Evolutionary conservation across 352 stramenopile species (phyloP), one percentile per base, ranked within the genome.

Genomic region (Pythium sp.): DNA sequence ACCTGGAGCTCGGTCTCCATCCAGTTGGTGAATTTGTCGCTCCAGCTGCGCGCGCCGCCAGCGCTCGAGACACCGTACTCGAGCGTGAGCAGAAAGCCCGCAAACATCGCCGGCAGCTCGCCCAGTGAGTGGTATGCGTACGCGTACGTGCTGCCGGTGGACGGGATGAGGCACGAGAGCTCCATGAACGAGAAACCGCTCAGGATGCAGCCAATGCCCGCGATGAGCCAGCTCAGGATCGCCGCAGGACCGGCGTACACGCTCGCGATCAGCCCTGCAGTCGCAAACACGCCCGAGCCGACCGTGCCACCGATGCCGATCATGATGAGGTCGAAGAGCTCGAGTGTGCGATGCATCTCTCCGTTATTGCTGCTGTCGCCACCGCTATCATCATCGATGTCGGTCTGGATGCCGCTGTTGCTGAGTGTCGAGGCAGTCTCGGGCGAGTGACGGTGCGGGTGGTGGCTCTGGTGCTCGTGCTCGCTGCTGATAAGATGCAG

Each of bases 281-380:
- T 95, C 9, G 87, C 93, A 74, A 98, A 99, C 26, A 99, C 87
- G 26, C 96, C 96, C 2, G 78, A 87, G n/a, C 96, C 96, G 9
- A 99, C 88, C 0, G 96, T 99, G 30, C 89, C 95, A 7, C 96
- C 94, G 12, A 99, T 97, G 58, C 95, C 95, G 67, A 99, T 85
- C 75, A 89, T 94, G 15, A 98, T 76, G 6, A 99, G 78, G 76
- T 99, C 95, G 66, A 97, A 96, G 32, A 98, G 81, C 0, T 79
- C 79, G 0, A 98, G 77, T 5, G 84, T 91, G 47, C 84, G 78
- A 69, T 74, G 69, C 64, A 86, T 82, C 59, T 86, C 77, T 18
- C 47, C 22, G 22, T 30, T 30, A 5, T 26, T 24, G 38, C 46
- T 28, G 20, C 47, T 28, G 12, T 20, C 26, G 32, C 55, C 68